A percentile compares a stretch with the other conserved stretches of the same genome.
phyloP scores from a whole-genome alignment of 225 moss, liverwort and hornwort species.

The Thuidium tamariscinum region DNA sequence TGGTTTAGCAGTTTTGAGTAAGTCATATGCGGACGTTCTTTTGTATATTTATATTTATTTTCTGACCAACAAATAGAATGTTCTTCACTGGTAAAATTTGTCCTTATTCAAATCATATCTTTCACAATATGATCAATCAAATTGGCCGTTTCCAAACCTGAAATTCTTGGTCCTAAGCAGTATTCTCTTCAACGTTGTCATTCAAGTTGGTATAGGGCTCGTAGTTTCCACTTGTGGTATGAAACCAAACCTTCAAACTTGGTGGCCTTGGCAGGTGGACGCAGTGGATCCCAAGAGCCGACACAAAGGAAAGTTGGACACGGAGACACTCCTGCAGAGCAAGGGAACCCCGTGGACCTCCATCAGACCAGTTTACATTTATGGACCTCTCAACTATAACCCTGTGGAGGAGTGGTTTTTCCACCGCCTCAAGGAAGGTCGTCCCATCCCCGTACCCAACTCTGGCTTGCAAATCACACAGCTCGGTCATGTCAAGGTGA shows the following conservation, averaged over 20 bases:
- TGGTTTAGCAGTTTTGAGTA: neutral
- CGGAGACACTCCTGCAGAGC: slow-evolving; percentile 70
- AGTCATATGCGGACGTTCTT: neutral
- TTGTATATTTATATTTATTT: neutral
- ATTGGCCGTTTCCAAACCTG: neutral
- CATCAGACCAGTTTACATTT: slow-evolving; percentile 90
- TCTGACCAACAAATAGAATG: neutral
- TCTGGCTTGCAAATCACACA: slow-evolving; percentile 99
- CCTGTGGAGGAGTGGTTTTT: slow-evolving; percentile 99
- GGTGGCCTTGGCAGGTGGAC: slow-evolving; percentile 49
- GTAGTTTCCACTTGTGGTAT: neutral
- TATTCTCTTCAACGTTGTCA: neutral
- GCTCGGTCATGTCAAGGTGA: slow-evolving; percentile 94
- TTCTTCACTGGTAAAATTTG: neutral
- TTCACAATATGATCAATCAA: neutral
- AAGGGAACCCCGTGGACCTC: slow-evolving; percentile 80
- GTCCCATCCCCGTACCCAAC: slow-evolving; percentile 81
- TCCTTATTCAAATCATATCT: neutral
- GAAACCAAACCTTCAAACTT: neutral
- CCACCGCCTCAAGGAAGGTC: slow-evolving; percentile 84
- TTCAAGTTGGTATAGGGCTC: neutral
- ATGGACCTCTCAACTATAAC: slow-evolving; percentile 95
- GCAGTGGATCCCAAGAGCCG: slow-evolving; percentile 97
- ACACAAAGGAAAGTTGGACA: slow-evolving; percentile 96
- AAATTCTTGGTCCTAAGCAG: neutral